A percentile compares a stretch with the other conserved stretches of the same genome.
phyloP scores from a whole-genome alignment of 2,329 filamentous ascomycete species.

The Fusarium sp. region DNA sequence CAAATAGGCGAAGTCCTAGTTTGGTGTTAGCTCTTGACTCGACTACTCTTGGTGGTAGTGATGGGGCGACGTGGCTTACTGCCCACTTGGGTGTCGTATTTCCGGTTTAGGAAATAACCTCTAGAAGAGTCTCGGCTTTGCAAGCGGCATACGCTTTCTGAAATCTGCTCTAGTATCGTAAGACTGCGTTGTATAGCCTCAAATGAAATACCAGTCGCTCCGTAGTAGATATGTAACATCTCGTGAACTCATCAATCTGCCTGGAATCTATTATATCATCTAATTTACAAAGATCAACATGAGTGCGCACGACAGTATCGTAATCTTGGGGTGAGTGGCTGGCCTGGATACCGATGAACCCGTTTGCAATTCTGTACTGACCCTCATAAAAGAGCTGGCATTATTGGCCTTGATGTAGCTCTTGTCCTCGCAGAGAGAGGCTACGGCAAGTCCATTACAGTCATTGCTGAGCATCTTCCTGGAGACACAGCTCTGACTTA shows the following conservation, averaged over 20 bases:
- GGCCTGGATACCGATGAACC: too few species aligned
- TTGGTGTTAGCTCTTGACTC: neutral
- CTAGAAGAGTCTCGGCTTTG: accelerated
- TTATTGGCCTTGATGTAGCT: neutral
- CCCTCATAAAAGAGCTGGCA: neutral
- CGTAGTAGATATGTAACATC: accelerated
- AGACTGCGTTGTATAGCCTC: neutral
- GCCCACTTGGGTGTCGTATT: neutral
- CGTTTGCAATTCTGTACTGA: neutral
- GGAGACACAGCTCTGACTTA: neutral
- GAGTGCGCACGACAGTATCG: neutral
- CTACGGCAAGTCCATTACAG: neutral
- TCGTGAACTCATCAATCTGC: neutral
- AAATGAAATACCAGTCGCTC: neutral
- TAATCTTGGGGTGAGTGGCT: neutral
- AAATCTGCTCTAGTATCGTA: neutral
- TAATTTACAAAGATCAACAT: neutral
- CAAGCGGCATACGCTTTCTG: neutral
- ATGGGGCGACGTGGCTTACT: accelerated
- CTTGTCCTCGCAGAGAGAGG: neutral
- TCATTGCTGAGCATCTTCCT: neutral
- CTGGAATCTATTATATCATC: too few species aligned
- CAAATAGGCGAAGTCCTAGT: neutral
- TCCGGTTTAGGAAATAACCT: neutral
- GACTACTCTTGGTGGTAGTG: neutral